These are phyloP conservation scores for Geoglossum cookeanum DNA, from an alignment of 2,329 filamentous ascomycete species.

Conservation along the genomic window DNA sequence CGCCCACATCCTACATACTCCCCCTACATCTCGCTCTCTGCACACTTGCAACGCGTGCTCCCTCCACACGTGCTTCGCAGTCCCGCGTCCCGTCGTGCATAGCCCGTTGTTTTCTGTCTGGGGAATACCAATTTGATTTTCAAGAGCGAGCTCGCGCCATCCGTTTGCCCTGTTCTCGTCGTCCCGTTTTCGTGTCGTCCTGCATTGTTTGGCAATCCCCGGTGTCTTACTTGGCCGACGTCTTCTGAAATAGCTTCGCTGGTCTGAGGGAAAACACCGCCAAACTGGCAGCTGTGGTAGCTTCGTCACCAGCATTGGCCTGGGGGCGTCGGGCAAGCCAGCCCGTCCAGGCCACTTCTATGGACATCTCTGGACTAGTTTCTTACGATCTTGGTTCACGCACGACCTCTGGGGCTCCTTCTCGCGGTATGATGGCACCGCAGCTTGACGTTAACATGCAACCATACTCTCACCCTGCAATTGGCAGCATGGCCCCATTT, in stretches of 20 bases:
- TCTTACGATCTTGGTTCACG: slow-evolving; percentile 9
- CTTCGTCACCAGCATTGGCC: slow-evolving; percentile 10
- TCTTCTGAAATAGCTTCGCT: background rate
- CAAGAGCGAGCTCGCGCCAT: background rate
- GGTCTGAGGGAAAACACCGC: slow-evolving; percentile 7
- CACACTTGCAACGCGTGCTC: no score
- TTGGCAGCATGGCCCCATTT: slow-evolving; percentile 20
- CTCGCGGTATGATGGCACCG: slow-evolving; percentile 17
- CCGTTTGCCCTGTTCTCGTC: background rate
- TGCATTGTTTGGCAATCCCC: background rate
- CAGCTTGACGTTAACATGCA: slow-evolving; percentile 18
- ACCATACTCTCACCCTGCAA: slow-evolving; percentile 20
- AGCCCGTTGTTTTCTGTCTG: background rate
- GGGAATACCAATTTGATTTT: background rate
- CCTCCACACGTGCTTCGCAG: background rate
- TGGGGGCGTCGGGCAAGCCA: slow-evolving; percentile 11
- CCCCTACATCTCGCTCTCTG: no score
- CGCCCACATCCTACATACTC: no score
- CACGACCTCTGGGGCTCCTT: slow-evolving; percentile 7
- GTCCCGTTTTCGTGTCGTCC: background rate
- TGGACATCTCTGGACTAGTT: slow-evolving; percentile 13
- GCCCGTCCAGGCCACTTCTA: slow-evolving; percentile 9
- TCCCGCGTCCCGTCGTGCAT: background rate
- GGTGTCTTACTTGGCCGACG: background rate
- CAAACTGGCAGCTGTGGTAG: slow-evolving; percentile 13